Conservation (phyloP, 2,329 filamentous ascomycete genomes). For the Fusarium graminum region DNA sequence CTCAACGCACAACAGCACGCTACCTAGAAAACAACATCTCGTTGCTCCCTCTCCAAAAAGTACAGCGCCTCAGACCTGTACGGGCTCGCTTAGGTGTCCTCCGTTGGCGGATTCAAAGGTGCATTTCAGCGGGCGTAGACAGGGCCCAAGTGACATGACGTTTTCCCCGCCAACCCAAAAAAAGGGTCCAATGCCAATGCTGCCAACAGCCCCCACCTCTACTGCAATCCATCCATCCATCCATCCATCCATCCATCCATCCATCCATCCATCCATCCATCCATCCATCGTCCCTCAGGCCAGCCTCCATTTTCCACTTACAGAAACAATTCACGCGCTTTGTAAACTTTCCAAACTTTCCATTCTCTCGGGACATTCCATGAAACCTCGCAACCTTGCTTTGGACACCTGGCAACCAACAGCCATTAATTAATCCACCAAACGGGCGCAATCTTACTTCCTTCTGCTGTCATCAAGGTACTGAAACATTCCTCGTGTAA, state of each 20-base stretch:
- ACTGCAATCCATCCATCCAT: not conserved
- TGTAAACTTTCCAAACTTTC: conserved; percentile 36
- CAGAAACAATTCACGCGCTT: conserved; percentile 10
- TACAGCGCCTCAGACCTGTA: not conserved
- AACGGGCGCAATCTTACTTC: conserved; percentile 19
- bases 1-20: not conserved
- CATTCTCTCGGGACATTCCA: conserved; percentile 35
- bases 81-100: conserved; percentile 5
- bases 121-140: conserved; percentile 46
- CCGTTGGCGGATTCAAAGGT: conserved; percentile 40
- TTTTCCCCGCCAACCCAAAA: conserved; percentile 21
- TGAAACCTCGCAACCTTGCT: conserved; percentile 23
- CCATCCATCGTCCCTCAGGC: not conserved
- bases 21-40: not conserved
- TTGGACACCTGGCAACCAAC: not conserved
- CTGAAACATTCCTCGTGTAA: conserved; percentile 18
- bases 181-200: conserved; percentile 15
- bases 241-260: no score
- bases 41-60: not conserved
- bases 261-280: not conserved
- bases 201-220: conserved; percentile 16
- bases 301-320: conserved; percentile 12
- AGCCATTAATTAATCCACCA: not conserved
- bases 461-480: conserved; percentile 1
- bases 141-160: conserved; percentile 36